These are phyloP conservation scores for Colletotrichum destructivum DNA, from an alignment of 2,329 filamentous ascomycete genomes.

Conservation along the genomic window DNA sequence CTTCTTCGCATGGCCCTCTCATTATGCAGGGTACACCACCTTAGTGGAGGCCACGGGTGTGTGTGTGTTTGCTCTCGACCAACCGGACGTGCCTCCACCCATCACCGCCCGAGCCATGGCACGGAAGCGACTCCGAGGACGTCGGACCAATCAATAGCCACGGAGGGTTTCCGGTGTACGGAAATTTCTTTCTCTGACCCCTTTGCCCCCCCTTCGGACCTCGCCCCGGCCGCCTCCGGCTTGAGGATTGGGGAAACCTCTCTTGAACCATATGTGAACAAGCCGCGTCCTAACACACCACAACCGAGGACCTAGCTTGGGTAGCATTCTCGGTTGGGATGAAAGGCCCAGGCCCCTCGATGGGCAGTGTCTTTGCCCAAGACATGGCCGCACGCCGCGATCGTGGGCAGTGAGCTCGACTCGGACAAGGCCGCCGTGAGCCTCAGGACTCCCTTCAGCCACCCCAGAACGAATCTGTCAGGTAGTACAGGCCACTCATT, in stretches of 20 bases:
- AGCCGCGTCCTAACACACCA: not conserved
- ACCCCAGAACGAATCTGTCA: not conserved
- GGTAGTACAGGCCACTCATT: not conserved
- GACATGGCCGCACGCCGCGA: not conserved
- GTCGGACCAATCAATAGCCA: not conserved
- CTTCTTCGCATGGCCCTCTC: not conserved
- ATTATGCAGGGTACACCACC: too few relatives aligned
- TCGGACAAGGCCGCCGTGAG: not conserved
- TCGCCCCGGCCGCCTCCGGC: not conserved
- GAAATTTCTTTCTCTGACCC: not conserved
- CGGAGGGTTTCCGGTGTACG: not conserved
- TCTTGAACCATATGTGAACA: not conserved
- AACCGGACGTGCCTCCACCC: not conserved
- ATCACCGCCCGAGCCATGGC: not conserved
- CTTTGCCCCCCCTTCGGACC: not conserved
- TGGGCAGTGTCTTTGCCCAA: not conserved
- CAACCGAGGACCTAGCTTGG: too few relatives aligned
- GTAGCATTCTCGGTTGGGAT: not conserved
- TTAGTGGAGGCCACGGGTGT: too few relatives aligned
- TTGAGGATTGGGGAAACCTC: not conserved
- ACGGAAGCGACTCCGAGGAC: not conserved
- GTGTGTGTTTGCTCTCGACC: too few relatives aligned
- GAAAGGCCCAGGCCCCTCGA: not conserved
- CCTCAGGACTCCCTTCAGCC: not conserved
- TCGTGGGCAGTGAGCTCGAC: not conserved